Conservation (phyloP, 306 rosid genomes). For the Castanospermum australe region DNA sequence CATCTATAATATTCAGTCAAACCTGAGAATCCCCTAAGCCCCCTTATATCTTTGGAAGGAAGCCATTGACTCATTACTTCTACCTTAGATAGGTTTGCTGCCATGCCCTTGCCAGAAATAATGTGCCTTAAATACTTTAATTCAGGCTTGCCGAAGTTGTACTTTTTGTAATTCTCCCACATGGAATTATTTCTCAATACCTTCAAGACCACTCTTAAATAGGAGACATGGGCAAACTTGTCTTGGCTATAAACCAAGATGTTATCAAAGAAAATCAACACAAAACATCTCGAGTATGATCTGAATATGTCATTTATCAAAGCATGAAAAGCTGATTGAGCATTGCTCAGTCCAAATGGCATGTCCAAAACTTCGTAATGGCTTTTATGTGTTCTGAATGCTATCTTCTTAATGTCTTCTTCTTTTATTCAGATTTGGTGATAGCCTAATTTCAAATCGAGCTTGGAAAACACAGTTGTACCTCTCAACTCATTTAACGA, state of each 20-base stretch:
- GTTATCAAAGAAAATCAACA: neutral
- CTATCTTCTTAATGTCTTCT: neutral
- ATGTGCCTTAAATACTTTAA: neutral
- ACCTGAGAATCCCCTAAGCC: neutral
- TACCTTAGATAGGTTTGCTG: neutral
- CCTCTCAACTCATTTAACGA: neutral
- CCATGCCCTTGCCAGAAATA: neutral
- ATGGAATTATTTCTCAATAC: neutral
- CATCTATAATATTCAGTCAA: neutral
- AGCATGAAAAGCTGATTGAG: neutral
- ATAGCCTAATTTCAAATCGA: neutral
- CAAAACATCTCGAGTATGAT: neutral
- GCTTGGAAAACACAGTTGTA: neutral
- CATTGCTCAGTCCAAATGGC: neutral
- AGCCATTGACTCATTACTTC: neutral
- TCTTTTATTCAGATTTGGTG: neutral
- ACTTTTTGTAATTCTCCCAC: neutral
- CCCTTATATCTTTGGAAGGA: too few species aligned
- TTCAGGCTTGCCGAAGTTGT: neutral
- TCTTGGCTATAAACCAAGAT: neutral
- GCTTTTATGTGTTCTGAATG: neutral
- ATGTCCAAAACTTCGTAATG: neutral
- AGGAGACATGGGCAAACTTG: fast-evolving
- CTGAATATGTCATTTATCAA: too few species aligned
- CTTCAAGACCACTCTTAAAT: neutral